phyloP scores from a whole-genome alignment of 306 rosid species.

The Casuarina cunninghamiana region DNA sequence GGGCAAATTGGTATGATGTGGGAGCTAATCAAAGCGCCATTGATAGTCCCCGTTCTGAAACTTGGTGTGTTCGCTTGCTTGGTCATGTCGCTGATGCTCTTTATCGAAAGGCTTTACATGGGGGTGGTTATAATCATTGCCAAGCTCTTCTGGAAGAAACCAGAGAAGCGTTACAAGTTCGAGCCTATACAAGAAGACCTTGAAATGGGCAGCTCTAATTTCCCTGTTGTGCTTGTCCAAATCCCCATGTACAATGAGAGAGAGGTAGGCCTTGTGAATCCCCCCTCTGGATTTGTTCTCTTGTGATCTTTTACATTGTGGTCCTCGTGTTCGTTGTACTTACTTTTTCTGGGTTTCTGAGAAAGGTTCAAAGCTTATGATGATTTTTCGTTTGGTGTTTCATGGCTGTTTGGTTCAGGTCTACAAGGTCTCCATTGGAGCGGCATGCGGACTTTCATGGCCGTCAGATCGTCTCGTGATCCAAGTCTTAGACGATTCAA shows the following conservation, averaged over 20 bases:
- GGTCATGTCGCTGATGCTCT: conserved; percentile 94
- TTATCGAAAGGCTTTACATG: conserved; percentile 86
- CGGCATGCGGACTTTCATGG: conserved; percentile 97
- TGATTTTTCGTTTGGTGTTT: not conserved
- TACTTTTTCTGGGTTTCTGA: conserved; percentile 16
- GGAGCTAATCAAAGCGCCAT: conserved; percentile 85
- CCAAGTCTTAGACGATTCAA: conserved; percentile 96
- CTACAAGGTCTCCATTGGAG: conserved; percentile 96
- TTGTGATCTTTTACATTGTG: not conserved
- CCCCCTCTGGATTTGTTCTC: not conserved
- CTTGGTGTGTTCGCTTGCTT: conserved; percentile 60
- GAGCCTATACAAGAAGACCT: conserved; percentile 70
- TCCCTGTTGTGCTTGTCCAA: conserved; percentile 87
- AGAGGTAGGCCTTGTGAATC: conserved; percentile 56
- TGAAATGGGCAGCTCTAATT: conserved; percentile 77
- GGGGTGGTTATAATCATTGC: conserved; percentile 82
- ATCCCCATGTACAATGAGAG: conserved; percentile 96
- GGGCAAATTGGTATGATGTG: conserved; percentile 67
- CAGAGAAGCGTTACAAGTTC: conserved; percentile 69
- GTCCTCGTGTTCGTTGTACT: not conserved
- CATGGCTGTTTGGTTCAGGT: conserved; percentile 48
- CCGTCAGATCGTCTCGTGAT: conserved; percentile 95
- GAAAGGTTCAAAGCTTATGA: conserved; percentile 8
- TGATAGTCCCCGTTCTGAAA: conserved; percentile 80
- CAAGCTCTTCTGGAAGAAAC: conserved; percentile 93